Evolutionary conservation across 805 yeast genomes (phyloP), one percentile per base, ranked within the genome.

Genomic region (Clavispora vitiphila): DNA sequence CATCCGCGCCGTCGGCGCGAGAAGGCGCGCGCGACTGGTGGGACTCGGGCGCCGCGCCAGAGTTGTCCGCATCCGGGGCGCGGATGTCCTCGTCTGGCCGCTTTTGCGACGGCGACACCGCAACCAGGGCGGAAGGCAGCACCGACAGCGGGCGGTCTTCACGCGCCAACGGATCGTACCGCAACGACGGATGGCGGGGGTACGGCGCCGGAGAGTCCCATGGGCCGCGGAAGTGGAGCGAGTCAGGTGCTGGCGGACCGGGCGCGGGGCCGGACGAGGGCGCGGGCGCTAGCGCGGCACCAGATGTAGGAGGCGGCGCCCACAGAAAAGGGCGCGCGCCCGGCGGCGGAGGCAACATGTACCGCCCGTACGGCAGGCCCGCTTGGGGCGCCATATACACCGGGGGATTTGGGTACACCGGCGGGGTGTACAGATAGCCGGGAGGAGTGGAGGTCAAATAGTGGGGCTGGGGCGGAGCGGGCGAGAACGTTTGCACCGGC

Each of bases 131-230:
- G 7, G n/a, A 19, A 12, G 32, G 32, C 32, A 29, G 32, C 32
- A 9, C 20, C 20, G 32, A 29, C 11, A 8, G 8, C 11, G 31
- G 9, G 8, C 29, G 38, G n/a, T 24, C 30, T 5, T 26, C 34
- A 2, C 34, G 39, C 2, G 76, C 75, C 41, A 75, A 61, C 1
- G 81, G 81, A 47, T 76, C 81, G 40, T 64, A 59, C 25, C 72
- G 62, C 29, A 75, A 58, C 9, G 78, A 74, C 4, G 78, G 78
- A 41, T 68, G 63, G 46, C 80, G 55, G 26, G 62, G 71, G 5
- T 40, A 30, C 6, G 41, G 32, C 11, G 14, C 30, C 8, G 24
- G 35, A 10, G 32, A 27, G 14, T 62, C 65, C 68, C 70, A 65
- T 15, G 66, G 64, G 42, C 65, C 64, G 36, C 69, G 49, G 50